Percentiles rank a stretch among this genome's conserved stretches.
phyloP scores from a whole-genome alignment of 2,329 filamentous ascomycete genomes.

The Aspergillus neotritici region DNA sequence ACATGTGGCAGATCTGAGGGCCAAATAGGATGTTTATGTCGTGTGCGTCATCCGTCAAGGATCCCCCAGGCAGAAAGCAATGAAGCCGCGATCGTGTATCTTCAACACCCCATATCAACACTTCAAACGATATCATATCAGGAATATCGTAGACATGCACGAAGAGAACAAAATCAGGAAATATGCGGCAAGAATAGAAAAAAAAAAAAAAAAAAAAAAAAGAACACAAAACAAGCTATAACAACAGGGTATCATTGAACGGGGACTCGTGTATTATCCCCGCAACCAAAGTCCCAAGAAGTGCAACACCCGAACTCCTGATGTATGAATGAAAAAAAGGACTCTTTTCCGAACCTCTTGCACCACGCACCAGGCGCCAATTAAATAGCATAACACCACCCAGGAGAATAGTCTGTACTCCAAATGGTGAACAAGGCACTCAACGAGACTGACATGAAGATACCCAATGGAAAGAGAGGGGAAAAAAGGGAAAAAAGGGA shows the following conservation, averaged over 20 bases:
- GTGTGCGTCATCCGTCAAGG: conserved; percentile 22
- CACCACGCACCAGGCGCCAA: conserved; percentile 18
- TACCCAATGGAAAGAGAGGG: neutral
- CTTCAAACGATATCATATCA: conserved; percentile 6
- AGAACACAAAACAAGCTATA: conserved; percentile 23
- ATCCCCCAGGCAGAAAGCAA: conserved; percentile 10
- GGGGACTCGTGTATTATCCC: conserved; percentile 40
- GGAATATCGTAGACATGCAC: conserved; percentile 20
- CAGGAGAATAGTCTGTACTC: neutral
- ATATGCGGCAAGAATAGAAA: conserved; percentile 11
- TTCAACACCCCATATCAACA: conserved; percentile 5
- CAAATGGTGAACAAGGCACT: neutral
- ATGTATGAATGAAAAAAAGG: conserved; percentile 5
- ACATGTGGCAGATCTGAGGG: conserved; percentile 7
- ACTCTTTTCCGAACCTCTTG: conserved; percentile 11
- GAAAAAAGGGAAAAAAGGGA: conserved; percentile 8
- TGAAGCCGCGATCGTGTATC: conserved; percentile 12
- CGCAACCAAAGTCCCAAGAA: conserved; percentile 30
- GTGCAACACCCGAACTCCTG: too few species aligned
- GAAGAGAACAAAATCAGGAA: conserved; percentile 11
- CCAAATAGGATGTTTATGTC: conserved; percentile 23
- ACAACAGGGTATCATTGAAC: conserved; percentile 37
- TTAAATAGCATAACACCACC: neutral
- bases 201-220: conserved; percentile 7
- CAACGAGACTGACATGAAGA: neutral